phyloP scores from a whole-genome alignment of 1,284 basidiomycete genomes.

The Cryptococcus sp. region DNA sequence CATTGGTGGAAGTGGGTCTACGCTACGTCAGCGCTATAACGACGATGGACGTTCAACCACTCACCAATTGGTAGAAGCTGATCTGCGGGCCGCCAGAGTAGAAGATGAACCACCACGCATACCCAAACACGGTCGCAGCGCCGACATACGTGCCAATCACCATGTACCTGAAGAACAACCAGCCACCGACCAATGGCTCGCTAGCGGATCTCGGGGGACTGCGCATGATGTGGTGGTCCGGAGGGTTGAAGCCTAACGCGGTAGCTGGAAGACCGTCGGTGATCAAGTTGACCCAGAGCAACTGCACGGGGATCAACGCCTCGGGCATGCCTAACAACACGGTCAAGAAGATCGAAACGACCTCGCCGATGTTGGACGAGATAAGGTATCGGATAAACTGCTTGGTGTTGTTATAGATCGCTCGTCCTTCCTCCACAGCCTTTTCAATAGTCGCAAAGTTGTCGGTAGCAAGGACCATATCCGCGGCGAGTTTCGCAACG shows the following conservation, averaged over 20 bases:
- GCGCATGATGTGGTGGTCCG: slow-evolving; percentile 94
- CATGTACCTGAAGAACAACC: slow-evolving; percentile 95
- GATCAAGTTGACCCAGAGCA: slow-evolving; percentile 95
- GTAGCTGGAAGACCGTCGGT: slow-evolving; percentile 91
- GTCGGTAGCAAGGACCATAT: slow-evolving; percentile 80
- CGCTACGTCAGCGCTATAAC: slow-evolving; percentile 9
- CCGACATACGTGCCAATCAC: slow-evolving; percentile 93
- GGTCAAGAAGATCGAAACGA: slow-evolving; percentile 96
- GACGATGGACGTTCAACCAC: slow-evolving; percentile 45
- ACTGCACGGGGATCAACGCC: slow-evolving; percentile 94
- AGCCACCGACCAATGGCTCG: slow-evolving; percentile 87
- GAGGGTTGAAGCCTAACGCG: slow-evolving; percentile 97
- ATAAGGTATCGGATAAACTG: slow-evolving; percentile 71
- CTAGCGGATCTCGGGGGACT: slow-evolving; percentile 82
- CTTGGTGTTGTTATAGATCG: slow-evolving; percentile 99
- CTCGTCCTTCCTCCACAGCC: slow-evolving; percentile 93
- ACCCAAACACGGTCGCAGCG: slow-evolving; percentile 90
- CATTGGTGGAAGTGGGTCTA: slow-evolving; percentile 96
- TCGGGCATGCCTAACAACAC: slow-evolving; percentile 98
- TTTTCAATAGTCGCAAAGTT: slow-evolving; percentile 82
- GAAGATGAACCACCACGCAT: slow-evolving; percentile 98
- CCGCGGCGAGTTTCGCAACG: slow-evolving; percentile 95
- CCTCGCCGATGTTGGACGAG: slow-evolving; percentile 97
- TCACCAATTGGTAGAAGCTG: slow-evolving; percentile 83
- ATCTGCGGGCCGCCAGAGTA: slow-evolving; percentile 90